Conservation (phyloP, 1,139 yeast species). For the Debaryomycetaceae sp. region DNA sequence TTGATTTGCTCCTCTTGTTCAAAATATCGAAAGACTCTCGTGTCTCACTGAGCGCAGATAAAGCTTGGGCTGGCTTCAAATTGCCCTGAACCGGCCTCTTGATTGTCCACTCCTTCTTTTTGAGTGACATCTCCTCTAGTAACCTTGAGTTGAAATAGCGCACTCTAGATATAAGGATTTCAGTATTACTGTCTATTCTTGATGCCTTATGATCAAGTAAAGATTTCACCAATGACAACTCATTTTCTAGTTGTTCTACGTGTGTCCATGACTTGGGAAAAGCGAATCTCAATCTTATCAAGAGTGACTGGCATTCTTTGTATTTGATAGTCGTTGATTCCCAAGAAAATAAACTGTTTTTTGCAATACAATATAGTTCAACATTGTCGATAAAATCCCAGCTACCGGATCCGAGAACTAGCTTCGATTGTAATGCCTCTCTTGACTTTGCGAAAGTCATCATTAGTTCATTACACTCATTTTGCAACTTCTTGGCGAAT, state of each 20-base stretch:
- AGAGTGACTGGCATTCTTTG: constrained; percentile 40
- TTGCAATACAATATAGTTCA: constrained; percentile 13
- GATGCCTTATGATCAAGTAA: constrained; percentile 35
- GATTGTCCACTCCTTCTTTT: constrained; percentile 31
- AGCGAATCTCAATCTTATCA: constrained; percentile 44
- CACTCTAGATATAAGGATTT: constrained; percentile 39
- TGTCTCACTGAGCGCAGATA: constrained; percentile 42
- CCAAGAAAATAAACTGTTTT: constrained; percentile 24
- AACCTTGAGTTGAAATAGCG: constrained; percentile 39
- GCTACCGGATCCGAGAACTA: constrained; percentile 15
- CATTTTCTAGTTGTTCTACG: constrained; percentile 61
- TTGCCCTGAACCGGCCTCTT: constrained; percentile 34
- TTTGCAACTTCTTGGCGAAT: constrained; percentile 38
- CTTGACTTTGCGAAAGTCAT: constrained; percentile 13
- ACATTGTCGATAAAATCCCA: constrained; percentile 15
- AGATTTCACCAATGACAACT: constrained; percentile 42
- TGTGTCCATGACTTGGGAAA: constrained; percentile 57
- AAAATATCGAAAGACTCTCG: constrained; percentile 24
- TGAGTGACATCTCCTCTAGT: constrained; percentile 23
- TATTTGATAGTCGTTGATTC: constrained; percentile 18
- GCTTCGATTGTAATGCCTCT: constrained; percentile 14
- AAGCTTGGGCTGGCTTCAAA: constrained; percentile 48
- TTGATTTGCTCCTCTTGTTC: constrained; percentile 16
- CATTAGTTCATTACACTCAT: constrained; percentile 11
- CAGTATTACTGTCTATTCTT: constrained; percentile 42